Conservation (phyloP, 2,329 filamentous ascomycete genomes). For the Clarireedia homoeocarpa region DNA sequence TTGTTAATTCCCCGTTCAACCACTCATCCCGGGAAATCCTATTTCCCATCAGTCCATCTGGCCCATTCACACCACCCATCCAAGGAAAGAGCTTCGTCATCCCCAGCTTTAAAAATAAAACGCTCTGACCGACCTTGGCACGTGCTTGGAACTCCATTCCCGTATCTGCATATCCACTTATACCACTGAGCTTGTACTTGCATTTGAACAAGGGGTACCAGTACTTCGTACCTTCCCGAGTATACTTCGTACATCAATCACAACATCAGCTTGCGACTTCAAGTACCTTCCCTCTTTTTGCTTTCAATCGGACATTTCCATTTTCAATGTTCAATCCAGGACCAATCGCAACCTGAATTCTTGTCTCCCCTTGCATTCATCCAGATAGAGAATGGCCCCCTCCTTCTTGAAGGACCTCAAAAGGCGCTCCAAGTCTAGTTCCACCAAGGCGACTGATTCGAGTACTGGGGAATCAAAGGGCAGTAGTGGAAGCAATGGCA, state of each 20-base stretch:
- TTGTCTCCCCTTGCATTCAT: not conserved
- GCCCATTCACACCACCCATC: not conserved
- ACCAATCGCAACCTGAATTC: not conserved
- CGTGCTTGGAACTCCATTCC: not conserved
- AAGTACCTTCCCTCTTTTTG: not conserved
- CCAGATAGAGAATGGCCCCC: constrained; percentile 40
- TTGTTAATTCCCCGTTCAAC: not conserved
- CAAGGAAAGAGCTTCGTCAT: constrained; percentile 5
- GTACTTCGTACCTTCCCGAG: too few relatives aligned
- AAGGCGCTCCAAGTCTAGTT: constrained; percentile 67
- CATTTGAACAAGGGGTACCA: too few relatives aligned
- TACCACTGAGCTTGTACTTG: too few relatives aligned
- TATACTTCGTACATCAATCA: too few relatives aligned
- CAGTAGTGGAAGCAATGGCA: constrained; percentile 29
- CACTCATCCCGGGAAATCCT: not conserved
- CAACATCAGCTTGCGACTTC: not conserved
- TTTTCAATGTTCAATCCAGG: not conserved
- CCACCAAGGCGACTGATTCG: constrained; percentile 57
- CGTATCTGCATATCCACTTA: not conserved
- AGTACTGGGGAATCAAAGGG: constrained; percentile 5
- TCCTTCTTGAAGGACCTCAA: constrained; percentile 71
- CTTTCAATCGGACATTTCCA: too few relatives aligned
- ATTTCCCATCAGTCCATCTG: not conserved
- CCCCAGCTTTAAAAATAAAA: not conserved
- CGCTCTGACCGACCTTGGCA: not conserved